Conservation (phyloP, 106 monocot species). For the Posidonia australis region DNA sequence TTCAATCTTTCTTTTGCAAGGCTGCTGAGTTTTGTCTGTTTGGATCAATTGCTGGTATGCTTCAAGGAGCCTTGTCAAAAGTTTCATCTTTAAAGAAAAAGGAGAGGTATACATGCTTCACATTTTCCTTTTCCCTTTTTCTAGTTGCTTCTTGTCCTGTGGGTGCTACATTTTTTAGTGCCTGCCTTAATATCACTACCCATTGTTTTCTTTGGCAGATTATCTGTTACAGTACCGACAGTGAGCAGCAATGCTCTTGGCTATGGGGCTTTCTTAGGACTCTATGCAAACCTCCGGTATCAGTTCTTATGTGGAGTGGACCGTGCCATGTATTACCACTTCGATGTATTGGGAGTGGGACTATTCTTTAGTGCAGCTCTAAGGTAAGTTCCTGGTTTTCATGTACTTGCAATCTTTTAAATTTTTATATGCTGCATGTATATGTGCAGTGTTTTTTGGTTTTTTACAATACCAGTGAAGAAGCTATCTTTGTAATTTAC, state of each 20-base stretch:
- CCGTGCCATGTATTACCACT: slow-evolving; percentile 59
- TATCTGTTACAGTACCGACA: slow-evolving; percentile 72
- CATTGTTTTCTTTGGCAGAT: slow-evolving; percentile 23
- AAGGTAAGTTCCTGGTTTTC: slow-evolving; percentile 34
- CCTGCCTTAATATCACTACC: background rate
- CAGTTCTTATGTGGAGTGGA: slow-evolving; percentile 82
- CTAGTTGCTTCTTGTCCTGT: background rate
- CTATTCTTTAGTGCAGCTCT: slow-evolving; percentile 47
- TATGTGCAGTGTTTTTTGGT: background rate
- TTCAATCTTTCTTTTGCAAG: slow-evolving; percentile 78
- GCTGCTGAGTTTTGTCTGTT: slow-evolving; percentile 65
- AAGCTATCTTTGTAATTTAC: no score
- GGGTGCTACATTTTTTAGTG: background rate
- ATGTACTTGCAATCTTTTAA: background rate
- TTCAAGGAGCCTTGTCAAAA: slow-evolving; percentile 71
- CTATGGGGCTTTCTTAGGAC: slow-evolving; percentile 94
- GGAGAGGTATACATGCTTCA: slow-evolving; percentile 28
- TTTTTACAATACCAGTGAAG: no score
- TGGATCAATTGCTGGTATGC: slow-evolving; percentile 58
- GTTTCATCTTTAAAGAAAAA: slow-evolving; percentile 42
- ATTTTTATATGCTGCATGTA: background rate
- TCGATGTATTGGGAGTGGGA: slow-evolving; percentile 83
- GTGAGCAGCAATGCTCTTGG: slow-evolving; percentile 75
- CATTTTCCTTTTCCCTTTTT: background rate
- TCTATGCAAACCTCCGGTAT: slow-evolving; percentile 87